Conservation (phyloP, 2,329 filamentous ascomycete species). For the Bisporella sp. region DNA sequence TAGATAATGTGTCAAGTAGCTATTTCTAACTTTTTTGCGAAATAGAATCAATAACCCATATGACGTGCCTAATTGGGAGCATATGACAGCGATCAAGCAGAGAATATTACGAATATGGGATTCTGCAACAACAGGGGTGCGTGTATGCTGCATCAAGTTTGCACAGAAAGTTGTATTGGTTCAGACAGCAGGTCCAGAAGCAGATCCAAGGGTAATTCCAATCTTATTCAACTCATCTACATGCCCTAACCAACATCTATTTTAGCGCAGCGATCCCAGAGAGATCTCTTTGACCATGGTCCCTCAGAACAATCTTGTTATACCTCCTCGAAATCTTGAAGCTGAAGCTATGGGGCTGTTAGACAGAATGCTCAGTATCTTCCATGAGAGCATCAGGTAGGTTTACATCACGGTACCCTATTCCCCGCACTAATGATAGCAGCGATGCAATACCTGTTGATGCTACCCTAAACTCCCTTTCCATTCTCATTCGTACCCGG, state of each 20-base stretch:
- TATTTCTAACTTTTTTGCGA: constrained; percentile 18
- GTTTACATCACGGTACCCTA: constrained; percentile 24
- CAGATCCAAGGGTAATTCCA: constrained; percentile 70
- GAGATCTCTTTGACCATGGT: constrained; percentile 86
- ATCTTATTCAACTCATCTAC: constrained; percentile 3
- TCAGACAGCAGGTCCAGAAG: constrained; percentile 76
- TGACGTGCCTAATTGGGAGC: constrained; percentile 77
- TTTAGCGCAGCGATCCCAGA: constrained; percentile 61
- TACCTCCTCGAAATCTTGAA: constrained; percentile 76
- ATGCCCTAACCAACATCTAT: constrained; percentile 7
- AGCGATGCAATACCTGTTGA: constrained; percentile 87
- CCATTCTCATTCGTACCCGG: constrained; percentile 73
- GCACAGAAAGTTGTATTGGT: constrained; percentile 87
- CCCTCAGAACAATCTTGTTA: constrained; percentile 71
- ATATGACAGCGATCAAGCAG: constrained; percentile 82
- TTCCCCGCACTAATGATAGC: constrained; percentile 30
- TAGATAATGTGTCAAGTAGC: no score
- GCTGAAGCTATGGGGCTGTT: constrained; percentile 88
- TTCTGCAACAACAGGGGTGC: constrained; percentile 64
- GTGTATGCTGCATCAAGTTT: constrained; percentile 96
- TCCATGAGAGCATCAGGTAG: constrained; percentile 83
- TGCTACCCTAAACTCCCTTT: constrained; percentile 83
- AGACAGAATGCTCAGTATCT: constrained; percentile 75
- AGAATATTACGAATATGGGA: constrained; percentile 89
- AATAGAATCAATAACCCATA: constrained; percentile 78